Conservation (phyloP, 495 filamentous ascomycete genomes). For the Haplographium delicatum region DNA sequence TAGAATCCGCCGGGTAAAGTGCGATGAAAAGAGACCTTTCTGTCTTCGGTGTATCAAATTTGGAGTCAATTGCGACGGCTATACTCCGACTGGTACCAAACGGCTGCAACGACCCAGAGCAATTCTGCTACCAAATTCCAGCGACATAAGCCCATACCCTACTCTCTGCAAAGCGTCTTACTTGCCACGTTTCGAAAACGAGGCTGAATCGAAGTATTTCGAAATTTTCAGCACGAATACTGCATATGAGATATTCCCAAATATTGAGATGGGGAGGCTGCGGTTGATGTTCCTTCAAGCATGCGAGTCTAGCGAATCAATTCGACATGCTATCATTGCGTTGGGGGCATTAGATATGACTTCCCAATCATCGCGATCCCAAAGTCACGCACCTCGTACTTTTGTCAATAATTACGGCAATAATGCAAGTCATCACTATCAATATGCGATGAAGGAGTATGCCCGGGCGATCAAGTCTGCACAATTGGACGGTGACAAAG, state of each 20-base stretch:
- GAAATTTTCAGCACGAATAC: conserved; percentile 51
- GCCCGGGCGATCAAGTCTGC: too few species aligned
- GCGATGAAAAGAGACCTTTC: conserved; percentile 52
- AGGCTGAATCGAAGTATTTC: conserved; percentile 47
- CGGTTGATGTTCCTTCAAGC: conserved; percentile 47
- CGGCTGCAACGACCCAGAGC: conserved; percentile 1
- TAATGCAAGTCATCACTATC: too few species aligned
- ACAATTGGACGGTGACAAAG: not conserved
- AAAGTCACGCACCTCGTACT: too few species aligned
- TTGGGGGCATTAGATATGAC: conserved; percentile 56
- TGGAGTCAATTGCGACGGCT: conserved; percentile 42
- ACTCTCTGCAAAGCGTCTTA: conserved; percentile 23
- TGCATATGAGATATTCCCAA: conserved; percentile 49
- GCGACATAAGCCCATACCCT: not conserved
- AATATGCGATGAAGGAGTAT: too few species aligned
- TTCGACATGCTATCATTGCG: conserved; percentile 58
- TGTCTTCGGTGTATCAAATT: conserved; percentile 50
- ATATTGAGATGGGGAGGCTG: conserved; percentile 56
- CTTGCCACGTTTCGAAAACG: conserved; percentile 31
- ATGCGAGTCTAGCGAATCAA: conserved; percentile 49
- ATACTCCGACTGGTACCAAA: conserved; percentile 33
- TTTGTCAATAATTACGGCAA: too few species aligned
- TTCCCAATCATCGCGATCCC: conserved; percentile 45
- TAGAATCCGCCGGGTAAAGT: conserved; percentile 59
- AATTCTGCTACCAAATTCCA: not conserved